phyloP scores from a whole-genome alignment of 371 early-diverging fungal genomes.

The Mortierella sp. region DNA sequence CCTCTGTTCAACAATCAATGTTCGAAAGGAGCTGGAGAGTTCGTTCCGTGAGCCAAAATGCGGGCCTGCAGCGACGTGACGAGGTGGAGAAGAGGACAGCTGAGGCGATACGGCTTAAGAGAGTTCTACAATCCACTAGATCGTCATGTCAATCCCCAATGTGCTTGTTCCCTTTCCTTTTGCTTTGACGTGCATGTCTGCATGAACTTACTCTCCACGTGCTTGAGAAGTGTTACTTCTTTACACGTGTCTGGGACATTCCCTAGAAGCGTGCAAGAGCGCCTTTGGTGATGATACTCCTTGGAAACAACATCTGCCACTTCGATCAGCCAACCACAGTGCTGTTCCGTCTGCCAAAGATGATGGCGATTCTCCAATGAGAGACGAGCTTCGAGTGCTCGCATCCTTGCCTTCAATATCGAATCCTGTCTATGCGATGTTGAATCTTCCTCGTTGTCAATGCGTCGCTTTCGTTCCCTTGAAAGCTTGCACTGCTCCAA shows the following conservation, averaged over 20 bases:
- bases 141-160: neutral
- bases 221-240: neutral
- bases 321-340: constrained; percentile 6
- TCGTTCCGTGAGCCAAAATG: constrained; percentile 4
- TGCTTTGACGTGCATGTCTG: neutral
- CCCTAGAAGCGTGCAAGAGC: too few species aligned
- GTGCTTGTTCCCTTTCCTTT: neutral
- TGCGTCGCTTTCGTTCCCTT: neutral
- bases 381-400: neutral
- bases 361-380: constrained; percentile 1
- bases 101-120: neutral
- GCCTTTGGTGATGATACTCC: neutral
- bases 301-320: neutral
- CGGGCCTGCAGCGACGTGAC: neutral
- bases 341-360: neutral
- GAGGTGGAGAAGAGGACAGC: neutral
- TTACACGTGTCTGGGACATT: neutral
- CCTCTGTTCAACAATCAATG: neutral
- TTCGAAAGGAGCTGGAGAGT: neutral
- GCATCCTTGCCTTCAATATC: neutral
- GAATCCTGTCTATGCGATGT: neutral
- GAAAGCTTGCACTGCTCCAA: neutral
- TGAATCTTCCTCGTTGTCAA: neutral
- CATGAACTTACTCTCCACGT: neutral
- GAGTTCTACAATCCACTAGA: neutral